Evolutionary conservation across 306 rosid species (phyloP).

Genomic region (Canavalia gladiata): DNA sequence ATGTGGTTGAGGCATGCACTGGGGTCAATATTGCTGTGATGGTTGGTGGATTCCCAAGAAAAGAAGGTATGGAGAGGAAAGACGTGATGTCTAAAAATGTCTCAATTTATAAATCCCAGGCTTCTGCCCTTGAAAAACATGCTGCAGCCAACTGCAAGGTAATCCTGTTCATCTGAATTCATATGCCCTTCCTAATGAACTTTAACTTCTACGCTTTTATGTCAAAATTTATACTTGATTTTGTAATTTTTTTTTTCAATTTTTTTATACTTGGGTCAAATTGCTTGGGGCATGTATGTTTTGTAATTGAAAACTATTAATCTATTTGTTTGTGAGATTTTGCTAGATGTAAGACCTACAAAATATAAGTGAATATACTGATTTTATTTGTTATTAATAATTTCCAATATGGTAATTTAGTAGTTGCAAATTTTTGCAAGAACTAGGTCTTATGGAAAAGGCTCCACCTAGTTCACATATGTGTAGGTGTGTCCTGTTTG

Average conservation of each 20-base stretch:
- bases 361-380: background rate
- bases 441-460: background rate
- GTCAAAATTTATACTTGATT: background rate
- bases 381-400: background rate
- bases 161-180: background rate
- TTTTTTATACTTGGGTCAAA: constrained; percentile 12
- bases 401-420: background rate
- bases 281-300: background rate
- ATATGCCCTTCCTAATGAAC: background rate
- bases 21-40: constrained; percentile 89
- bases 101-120: constrained; percentile 94
- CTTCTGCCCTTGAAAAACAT: constrained; percentile 93
- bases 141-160: constrained; percentile 99
- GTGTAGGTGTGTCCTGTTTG: background rate
- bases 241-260: background rate
- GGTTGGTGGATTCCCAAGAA: constrained; percentile 99
- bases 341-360: background rate
- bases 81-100: constrained; percentile 97
- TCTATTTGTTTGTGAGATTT: background rate
- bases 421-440: background rate
- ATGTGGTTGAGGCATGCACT: constrained; percentile 94
- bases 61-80: constrained; percentile 99
- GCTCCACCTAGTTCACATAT: constrained; percentile 6
- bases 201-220: background rate
- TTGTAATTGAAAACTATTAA: constrained; percentile 1